These are phyloP conservation scores for Colletotrichum limetticola DNA, from an alignment of 2,329 filamentous ascomycete species.

Conservation along the genomic window DNA sequence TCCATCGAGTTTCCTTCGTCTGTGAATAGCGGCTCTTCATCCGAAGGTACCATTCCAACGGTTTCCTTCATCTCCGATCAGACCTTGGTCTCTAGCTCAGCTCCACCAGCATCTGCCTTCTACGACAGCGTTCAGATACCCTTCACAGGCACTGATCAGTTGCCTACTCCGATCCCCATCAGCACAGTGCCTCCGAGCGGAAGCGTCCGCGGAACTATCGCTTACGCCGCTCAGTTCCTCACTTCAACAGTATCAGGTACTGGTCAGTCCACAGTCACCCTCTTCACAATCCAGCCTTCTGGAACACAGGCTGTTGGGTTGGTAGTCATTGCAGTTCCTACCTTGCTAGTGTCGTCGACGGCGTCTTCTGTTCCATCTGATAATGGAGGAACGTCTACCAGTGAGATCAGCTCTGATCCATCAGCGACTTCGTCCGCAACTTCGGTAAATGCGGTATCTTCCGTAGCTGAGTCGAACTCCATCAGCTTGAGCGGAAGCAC, in stretches of 20 bases:
- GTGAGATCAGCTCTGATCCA: background rate
- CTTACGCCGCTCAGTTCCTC: background rate
- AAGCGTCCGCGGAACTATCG: background rate
- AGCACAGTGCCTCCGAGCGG: conserved; percentile 11
- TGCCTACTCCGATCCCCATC: background rate
- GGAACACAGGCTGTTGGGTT: conserved; percentile 7
- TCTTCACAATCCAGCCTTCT: background rate
- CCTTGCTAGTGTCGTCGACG: background rate
- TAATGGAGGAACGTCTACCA: background rate
- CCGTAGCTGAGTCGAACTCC: background rate
- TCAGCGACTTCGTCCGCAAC: background rate
- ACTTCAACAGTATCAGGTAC: background rate
- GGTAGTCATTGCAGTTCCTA: background rate
- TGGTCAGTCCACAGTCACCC: background rate
- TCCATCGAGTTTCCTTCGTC: background rate
- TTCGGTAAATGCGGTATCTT: no score
- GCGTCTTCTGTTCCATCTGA: background rate
- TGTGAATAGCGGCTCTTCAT: background rate
- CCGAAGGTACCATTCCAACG: background rate
- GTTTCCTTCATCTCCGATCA: background rate
- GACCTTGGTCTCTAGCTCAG: background rate
- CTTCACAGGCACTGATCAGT: background rate
- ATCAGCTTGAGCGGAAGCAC: background rate
- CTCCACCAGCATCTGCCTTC: background rate
- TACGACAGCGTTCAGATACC: background rate